Conservation (phyloP, 805 yeast genomes). For the Priceomyces melissophilus region DNA sequence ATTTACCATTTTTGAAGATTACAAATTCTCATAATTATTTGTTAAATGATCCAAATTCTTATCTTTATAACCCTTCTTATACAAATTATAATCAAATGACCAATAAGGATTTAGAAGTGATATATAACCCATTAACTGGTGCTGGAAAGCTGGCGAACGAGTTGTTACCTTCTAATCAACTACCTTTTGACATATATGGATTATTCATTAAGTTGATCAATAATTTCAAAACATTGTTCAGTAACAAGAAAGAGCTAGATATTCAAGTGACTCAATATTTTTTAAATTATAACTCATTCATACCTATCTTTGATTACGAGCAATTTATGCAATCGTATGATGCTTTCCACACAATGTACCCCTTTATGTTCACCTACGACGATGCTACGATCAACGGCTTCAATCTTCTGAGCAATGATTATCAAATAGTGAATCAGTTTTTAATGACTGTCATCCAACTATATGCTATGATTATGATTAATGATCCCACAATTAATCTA, state of each 20-base stretch:
- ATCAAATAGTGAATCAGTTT: conserved; percentile 39
- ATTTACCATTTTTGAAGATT: conserved; percentile 41
- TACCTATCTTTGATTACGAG: conserved; percentile 54
- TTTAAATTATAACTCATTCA: conserved; percentile 49
- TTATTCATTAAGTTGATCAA: conserved; percentile 42
- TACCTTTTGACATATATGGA: conserved; percentile 42
- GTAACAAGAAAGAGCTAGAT: conserved; percentile 39
- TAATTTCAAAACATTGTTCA: conserved; percentile 39
- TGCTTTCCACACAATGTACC: conserved; percentile 46
- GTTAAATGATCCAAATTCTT: conserved; percentile 40
- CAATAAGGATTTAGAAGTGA: conserved; percentile 34
- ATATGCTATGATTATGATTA: conserved; percentile 51
- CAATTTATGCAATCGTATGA: conserved; percentile 51
- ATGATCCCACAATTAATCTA: conserved; percentile 44
- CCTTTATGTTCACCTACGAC: conserved; percentile 45
- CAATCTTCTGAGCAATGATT: conserved; percentile 45
- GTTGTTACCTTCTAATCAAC: conserved; percentile 15
- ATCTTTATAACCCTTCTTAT: conserved; percentile 38
- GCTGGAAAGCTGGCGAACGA: conserved; percentile 17
- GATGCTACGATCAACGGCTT: conserved; percentile 47
- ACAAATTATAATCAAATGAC: conserved; percentile 33
- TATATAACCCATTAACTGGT: conserved; percentile 39
- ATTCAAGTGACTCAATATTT: conserved; percentile 47
- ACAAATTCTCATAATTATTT: conserved; percentile 42
- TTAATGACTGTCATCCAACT: conserved; percentile 45